Conservation (phyloP, 164 flowering plant genomes). For the Magnolia sinica region DNA sequence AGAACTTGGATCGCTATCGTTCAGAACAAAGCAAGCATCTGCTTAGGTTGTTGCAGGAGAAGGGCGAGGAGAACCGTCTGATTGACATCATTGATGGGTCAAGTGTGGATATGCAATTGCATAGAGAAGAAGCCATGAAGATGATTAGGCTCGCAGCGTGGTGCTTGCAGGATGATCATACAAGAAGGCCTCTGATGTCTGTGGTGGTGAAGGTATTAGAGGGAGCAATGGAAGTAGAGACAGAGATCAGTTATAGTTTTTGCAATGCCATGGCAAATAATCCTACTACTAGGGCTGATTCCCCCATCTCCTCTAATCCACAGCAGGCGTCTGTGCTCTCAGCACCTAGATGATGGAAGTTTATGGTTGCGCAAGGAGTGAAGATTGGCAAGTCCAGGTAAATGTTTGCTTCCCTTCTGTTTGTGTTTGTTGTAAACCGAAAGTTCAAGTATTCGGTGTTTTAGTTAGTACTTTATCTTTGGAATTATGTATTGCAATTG, state of each 20-base stretch:
- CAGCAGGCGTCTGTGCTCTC: constrained; percentile 3
- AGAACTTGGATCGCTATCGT: constrained; percentile 15
- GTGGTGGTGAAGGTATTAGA: constrained; percentile 25
- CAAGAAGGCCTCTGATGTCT: constrained; percentile 22
- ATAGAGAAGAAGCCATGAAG: constrained; percentile 16
- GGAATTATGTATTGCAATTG: too few species aligned
- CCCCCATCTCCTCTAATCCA: not conserved
- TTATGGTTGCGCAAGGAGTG: not conserved
- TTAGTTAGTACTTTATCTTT: too few species aligned
- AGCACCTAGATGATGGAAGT: constrained; percentile 1
- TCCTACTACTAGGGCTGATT: not conserved
- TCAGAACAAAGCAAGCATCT: constrained; percentile 3
- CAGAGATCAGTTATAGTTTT: constrained; percentile 2
- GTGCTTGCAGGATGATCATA: constrained; percentile 19
- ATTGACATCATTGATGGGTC: constrained; percentile 6
- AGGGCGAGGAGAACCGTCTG: constrained; percentile 9
- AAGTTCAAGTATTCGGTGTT: not conserved
- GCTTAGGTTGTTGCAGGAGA: constrained; percentile 10
- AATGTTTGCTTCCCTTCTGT: not conserved
- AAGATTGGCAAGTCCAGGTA: not conserved
- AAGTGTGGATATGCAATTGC: constrained; percentile 1
- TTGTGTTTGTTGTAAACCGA: not conserved
- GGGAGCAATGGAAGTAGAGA: constrained; percentile 14
- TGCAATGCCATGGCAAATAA: not conserved
- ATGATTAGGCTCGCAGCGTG: constrained; percentile 20